Base-by-base conservation (phyloP, 371 early-diverging fungal genomes). In the Mortierella sp. region DNA sequence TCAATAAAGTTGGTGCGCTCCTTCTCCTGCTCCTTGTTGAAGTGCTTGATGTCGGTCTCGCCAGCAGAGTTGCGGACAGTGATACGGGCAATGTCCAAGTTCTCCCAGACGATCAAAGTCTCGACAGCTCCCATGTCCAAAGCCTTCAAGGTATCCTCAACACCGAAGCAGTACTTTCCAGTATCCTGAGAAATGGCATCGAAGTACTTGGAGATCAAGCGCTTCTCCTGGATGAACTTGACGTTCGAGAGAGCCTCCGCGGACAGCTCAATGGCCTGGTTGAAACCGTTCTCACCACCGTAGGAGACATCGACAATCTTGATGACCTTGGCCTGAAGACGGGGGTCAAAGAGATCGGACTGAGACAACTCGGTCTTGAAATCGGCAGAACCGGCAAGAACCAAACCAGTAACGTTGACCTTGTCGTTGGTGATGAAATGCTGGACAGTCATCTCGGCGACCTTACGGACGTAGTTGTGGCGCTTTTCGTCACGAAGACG, bases 281-380 rank as follows among this genome's bases (percentile, higher is more conserved):
- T 99, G 90, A 99, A 98, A 11, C 99, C 99, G 90, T 99, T 99
- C 85, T 99, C 99, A 72, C 99, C 99, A 84, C 99, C 99, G 87
- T 99, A 99, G 55, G 97, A 97, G 11, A 99, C 99, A 89, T 99
- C 99, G 5, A 99, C 98, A 69, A 97, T 89, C 87, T 96, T 97
- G 80, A 99, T 91, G 70, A 99, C 91, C 89, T 97, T 98, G 73
- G 93, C 93, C 80, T 92, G 91, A 54, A 99, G 92, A 82, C 99
- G 95, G 74, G 90, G 95, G 88, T 99, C 99, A 82, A 99, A 97
- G 90, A 99, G 89, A 82, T 98, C 99, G 40, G 98, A 97, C 86
- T 96, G 95, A 6, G 94, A 91, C 72, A 99, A 89, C 82, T 98
- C 99, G 34, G 97, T 97, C 91, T 99, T 99, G 91, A 99, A 99